Base-by-base conservation (phyloP, 2,329 filamentous ascomycete species). In the Mycogone perniciosa region DNA sequence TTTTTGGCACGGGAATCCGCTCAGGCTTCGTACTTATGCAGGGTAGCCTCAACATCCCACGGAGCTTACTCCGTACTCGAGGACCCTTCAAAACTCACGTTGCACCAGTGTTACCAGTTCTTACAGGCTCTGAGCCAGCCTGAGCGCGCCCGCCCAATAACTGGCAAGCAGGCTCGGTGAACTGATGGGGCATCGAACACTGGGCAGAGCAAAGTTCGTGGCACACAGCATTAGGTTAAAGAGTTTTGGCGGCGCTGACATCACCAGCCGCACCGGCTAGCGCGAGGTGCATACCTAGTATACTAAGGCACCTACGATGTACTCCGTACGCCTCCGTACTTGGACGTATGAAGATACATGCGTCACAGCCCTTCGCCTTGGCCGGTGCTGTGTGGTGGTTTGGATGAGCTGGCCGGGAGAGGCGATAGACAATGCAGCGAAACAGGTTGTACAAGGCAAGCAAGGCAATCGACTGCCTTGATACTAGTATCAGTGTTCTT, bases 201-300 rank as follows among this genome's bases (percentile, higher is more conserved):
- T 39, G 44, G 31, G 27, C 43, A 47, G 34, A 44, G 20, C 27
- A 35, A 27, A 31, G n/a, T 31, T 39, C 30, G 50, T 40, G 50
- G 50, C 41, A 45, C 50, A 52, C 45, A 40, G 40, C 45, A 39
- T 35, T 20, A 20, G 20, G 20, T 20, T 20, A 31, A 31, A 27
- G 20, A 20, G 6, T 9, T 10, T 38, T 44, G 46, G 43, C 51
- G 31, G 29, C 48, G 49, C 49, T 51, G 51, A 53, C 51, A 53
- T 53, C 46, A 53, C 51, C 35, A 30, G 46, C 13, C 20, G 38
- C 26, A 42, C 13, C 13, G 7, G 10, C 20, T 20, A 20, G 20
- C 20, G 20, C 20, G 20, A 20, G 20, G 20, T 20, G 20, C 20
- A 20, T 20, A 20, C 20, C 20, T 20, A 20, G 20, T 20, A 20